Evolutionary conservation across 2,329 filamentous ascomycete genomes (phyloP).

Genomic region (Aureobasidium mangrovei): DNA sequence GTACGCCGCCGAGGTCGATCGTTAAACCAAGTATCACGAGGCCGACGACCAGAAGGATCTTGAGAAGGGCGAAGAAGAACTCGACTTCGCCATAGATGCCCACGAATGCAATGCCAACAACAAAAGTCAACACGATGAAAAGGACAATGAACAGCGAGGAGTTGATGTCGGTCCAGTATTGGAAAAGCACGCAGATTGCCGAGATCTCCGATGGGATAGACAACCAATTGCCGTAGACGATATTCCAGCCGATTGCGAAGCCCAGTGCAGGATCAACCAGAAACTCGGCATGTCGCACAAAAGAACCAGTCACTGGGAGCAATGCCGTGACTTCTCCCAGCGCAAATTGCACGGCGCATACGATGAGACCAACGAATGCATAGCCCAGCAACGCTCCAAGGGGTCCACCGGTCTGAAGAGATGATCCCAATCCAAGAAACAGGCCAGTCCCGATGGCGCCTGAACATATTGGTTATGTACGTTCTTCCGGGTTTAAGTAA

Average conservation of each 20-base stretch:
- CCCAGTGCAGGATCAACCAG: conserved; percentile 75
- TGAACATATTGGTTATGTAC: not conserved
- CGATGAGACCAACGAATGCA: conserved; percentile 58
- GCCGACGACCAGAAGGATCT: conserved; percentile 38
- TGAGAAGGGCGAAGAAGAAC: conserved; percentile 41
- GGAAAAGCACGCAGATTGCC: conserved; percentile 24
- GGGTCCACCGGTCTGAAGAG: conserved; percentile 44
- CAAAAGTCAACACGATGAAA: conserved; percentile 36
- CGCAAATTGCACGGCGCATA: conserved; percentile 72
- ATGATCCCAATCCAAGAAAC: conserved; percentile 56
- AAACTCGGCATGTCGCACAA: conserved; percentile 69
- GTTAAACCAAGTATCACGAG: conserved; percentile 38
- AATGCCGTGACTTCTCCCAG: conserved; percentile 80
- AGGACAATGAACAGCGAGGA: conserved; percentile 53
- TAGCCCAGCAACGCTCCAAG: conserved; percentile 65
- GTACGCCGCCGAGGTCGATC: conserved; percentile 36
- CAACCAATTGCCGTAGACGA: not conserved
- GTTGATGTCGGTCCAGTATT: conserved; percentile 27
- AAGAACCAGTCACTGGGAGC: conserved; percentile 68
- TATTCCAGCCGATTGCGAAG: conserved; percentile 58
- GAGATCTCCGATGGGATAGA: conserved; percentile 27
- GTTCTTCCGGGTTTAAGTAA: not conserved
- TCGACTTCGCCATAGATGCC: conserved; percentile 47
- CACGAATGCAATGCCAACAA: conserved; percentile 38
- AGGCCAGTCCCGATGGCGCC: conserved; percentile 67